Percentiles rank a stretch among this genome's conserved stretches.
Evolutionary conservation across 495 filamentous ascomycete genomes (phyloP).

Genomic region (Aspergillus coremiiformis): DNA sequence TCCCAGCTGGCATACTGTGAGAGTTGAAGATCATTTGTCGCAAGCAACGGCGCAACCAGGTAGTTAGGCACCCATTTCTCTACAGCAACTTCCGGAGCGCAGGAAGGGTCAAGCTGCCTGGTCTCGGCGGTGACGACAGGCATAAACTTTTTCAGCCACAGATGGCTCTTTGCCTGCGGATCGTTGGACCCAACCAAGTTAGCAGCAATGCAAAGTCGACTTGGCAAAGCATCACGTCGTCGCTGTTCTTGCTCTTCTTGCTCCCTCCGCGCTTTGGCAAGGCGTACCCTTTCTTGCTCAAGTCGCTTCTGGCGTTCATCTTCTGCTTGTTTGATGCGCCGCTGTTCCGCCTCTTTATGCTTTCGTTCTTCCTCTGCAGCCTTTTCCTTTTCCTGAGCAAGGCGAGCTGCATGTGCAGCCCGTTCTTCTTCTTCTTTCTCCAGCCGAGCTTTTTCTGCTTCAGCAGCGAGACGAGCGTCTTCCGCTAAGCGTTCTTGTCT

Average conservation of each 20-base stretch:
- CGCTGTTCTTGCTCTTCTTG: constrained; percentile 49
- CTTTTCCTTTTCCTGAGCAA: constrained; percentile 34
- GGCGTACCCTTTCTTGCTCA: constrained; percentile 51
- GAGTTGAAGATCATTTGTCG: constrained; percentile 66
- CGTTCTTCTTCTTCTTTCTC: constrained; percentile 39
- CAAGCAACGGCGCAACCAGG: constrained; percentile 65
- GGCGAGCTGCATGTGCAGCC: constrained; percentile 34
- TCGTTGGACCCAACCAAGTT: constrained; percentile 44
- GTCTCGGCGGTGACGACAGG: constrained; percentile 46
- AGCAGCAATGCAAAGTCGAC: constrained; percentile 41
- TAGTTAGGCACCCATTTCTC: constrained; percentile 75
- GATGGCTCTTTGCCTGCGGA: constrained; percentile 34
- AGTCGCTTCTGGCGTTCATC: constrained; percentile 47
- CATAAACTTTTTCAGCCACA: constrained; percentile 44
- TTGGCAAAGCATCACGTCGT: constrained; percentile 51
- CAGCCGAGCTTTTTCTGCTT: constrained; percentile 41
- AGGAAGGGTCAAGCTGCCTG: constrained; percentile 39
- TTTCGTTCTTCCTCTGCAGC: constrained; percentile 47
- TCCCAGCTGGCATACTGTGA: constrained; percentile 69
- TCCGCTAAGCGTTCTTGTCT: constrained; percentile 21
- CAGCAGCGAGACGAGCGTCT: constrained; percentile 32
- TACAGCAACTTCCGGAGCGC: constrained; percentile 32
- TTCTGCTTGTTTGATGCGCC: constrained; percentile 46
- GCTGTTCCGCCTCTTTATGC: constrained; percentile 45
- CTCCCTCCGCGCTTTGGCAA: constrained; percentile 41